Conservation (phyloP, 208 protist genomes). For the Trypanosoma conorhini region DNA sequence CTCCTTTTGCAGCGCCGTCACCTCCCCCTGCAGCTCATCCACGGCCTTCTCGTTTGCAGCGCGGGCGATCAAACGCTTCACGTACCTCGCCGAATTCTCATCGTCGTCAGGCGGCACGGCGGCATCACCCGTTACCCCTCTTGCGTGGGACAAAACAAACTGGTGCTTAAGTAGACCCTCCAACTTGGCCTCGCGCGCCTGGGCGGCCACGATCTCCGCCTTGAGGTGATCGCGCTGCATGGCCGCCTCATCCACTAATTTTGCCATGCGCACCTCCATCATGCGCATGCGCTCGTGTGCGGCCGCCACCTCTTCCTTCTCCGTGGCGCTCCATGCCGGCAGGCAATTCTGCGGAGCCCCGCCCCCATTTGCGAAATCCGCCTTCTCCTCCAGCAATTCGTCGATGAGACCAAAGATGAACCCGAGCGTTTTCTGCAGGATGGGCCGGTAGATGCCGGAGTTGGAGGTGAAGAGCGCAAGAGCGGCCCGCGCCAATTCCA, state of each 20-base stretch:
- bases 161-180: constrained; percentile 73
- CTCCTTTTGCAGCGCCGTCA: constrained; percentile 30
- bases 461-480: constrained; percentile 83
- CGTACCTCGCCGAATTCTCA: constrained; percentile 43
- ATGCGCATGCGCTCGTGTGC: constrained; percentile 69
- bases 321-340: constrained; percentile 21
- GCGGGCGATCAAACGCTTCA: constrained; percentile 59
- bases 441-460: constrained; percentile 61
- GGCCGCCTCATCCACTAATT: constrained; percentile 68
- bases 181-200: constrained; percentile 45
- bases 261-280: constrained; percentile 71
- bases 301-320: constrained; percentile 46
- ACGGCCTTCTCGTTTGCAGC: constrained; percentile 62
- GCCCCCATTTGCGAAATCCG: neutral
- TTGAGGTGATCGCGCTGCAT: constrained; percentile 77
- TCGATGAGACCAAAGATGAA: constrained; percentile 82
- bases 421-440: constrained; percentile 58
- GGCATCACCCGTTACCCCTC: constrained; percentile 13
- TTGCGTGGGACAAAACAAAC: constrained; percentile 55
- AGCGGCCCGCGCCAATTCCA: constrained; percentile 74
- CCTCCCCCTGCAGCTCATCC: constrained; percentile 56
- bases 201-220: constrained; percentile 52
- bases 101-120: constrained; percentile 9
- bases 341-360: neutral
- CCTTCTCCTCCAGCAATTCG: constrained; percentile 45